Conservation (phyloP, 2,329 filamentous ascomycete species). For the Huntiella bhutanensis region DNA sequence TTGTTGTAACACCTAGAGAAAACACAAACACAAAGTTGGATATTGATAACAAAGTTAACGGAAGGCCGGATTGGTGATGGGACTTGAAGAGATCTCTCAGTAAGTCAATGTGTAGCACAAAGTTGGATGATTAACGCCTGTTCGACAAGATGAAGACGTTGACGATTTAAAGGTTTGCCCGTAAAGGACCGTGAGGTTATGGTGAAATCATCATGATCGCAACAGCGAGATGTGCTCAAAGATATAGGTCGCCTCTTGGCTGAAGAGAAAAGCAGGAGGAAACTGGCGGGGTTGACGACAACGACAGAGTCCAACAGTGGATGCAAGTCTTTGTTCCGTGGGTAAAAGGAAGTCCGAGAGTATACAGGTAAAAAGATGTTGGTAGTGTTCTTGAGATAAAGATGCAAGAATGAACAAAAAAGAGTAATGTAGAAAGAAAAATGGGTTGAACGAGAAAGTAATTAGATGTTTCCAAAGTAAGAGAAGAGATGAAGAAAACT, state of each 20-base stretch:
- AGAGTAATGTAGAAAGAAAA: background rate
- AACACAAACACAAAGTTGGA: too few relatives aligned
- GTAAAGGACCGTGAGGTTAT: constrained; percentile 10
- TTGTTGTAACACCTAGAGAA: background rate
- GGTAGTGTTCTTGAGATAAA: constrained; percentile 7
- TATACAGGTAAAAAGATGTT: background rate
- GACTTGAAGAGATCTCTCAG: background rate
- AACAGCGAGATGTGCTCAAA: constrained; percentile 3
- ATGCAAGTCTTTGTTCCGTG: too few relatives aligned
- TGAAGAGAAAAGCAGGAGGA: background rate
- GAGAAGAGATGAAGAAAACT: too few relatives aligned
- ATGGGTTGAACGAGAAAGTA: background rate
- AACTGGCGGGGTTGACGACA: background rate
- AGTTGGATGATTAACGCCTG: background rate
- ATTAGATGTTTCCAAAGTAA: too few relatives aligned
- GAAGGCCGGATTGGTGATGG: background rate
- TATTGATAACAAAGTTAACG: too few relatives aligned
- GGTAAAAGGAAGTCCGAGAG: background rate
- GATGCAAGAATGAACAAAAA: background rate
- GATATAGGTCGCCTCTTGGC: constrained; percentile 8
- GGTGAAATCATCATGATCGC: constrained; percentile 10
- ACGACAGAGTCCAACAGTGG: background rate
- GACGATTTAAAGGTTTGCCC: constrained; percentile 7
- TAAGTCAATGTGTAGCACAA: background rate
- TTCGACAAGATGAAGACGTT: background rate